Conservation (phyloP, 2,329 filamentous ascomycete species). For the Colletotrichum tamarilloi region DNA sequence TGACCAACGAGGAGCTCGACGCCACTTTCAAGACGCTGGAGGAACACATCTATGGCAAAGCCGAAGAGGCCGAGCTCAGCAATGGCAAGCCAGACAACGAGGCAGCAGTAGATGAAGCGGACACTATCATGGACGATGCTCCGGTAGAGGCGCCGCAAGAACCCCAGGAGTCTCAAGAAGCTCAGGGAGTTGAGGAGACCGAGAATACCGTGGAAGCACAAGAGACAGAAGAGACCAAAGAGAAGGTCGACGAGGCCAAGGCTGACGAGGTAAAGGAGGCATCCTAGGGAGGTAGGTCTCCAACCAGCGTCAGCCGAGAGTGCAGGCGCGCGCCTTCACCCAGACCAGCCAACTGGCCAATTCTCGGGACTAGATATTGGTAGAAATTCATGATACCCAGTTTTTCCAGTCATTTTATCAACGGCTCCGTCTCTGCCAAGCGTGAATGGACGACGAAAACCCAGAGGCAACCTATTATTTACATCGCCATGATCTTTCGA, state of each 20-base stretch:
- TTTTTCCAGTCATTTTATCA: not conserved
- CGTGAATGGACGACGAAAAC: not conserved
- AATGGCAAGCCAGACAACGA: slow-evolving; percentile 11
- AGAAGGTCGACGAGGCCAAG: not conserved
- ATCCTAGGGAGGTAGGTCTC: not conserved
- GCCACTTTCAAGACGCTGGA: slow-evolving; percentile 24
- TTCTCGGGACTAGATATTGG: not conserved
- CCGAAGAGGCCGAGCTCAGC: not conserved
- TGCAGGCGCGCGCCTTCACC: not conserved
- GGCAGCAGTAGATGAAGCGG: not conserved
- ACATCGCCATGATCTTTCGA: not conserved
- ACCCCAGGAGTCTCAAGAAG: not conserved
- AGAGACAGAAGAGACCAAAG: not conserved
- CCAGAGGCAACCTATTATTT: not conserved
- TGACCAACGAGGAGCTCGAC: slow-evolving; percentile 34
- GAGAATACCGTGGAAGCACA: not conserved
- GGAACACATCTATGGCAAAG: slow-evolving; percentile 18
- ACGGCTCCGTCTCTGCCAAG: not conserved
- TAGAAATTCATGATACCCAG: slow-evolving; percentile 29
- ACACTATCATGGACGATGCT: slow-evolving; percentile 27
- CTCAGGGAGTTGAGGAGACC: not conserved
- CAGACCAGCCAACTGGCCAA: not conserved
- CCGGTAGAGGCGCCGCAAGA: not conserved
- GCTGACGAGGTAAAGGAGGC: not conserved
- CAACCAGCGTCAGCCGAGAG: not conserved